Percentiles rank a stretch among this genome's conserved stretches.
phyloP scores from a whole-genome alignment of 164 flowering plant genomes.

The grape (Vitis vinifera) region DNA sequence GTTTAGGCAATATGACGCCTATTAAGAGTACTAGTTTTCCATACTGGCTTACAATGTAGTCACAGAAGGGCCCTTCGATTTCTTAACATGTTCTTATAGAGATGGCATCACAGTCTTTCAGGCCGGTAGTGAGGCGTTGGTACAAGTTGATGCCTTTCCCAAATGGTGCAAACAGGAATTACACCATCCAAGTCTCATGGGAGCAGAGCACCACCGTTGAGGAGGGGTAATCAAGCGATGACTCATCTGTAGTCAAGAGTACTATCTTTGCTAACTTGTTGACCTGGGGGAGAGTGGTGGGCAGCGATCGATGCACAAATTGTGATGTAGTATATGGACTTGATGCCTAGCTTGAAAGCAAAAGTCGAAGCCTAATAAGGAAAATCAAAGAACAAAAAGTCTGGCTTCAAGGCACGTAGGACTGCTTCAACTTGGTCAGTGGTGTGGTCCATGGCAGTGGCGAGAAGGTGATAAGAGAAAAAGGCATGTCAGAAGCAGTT shows the following conservation, averaged over 20 bases:
- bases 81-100: slow-evolving; percentile 25
- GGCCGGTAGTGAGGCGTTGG: slow-evolving; percentile 13
- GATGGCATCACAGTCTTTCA: slow-evolving; percentile 14
- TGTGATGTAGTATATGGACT: slow-evolving; percentile 28
- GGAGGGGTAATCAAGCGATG: slow-evolving; percentile 17
- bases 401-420: slow-evolving; percentile 25
- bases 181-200: slow-evolving; percentile 23
- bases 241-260: too few species aligned
- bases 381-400: slow-evolving; percentile 38
- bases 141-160: slow-evolving; percentile 35
- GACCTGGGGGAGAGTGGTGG: slow-evolving; percentile 18
- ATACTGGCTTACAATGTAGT: slow-evolving; percentile 16
- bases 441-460: not conserved
- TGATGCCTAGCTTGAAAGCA: slow-evolving; percentile 29
- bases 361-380: slow-evolving; percentile 44
- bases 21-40: slow-evolving; percentile 24
- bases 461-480: slow-evolving; percentile 11
- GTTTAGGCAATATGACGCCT: slow-evolving; percentile 11
- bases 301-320: slow-evolving; percentile 28
- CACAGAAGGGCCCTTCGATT: slow-evolving; percentile 26
- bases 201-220: slow-evolving; percentile 13
- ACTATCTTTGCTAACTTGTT: too few species aligned
- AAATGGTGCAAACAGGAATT: slow-evolving; percentile 14
- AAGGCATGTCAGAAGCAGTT: slow-evolving; percentile 50
- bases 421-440: too few species aligned